Base-by-base conservation (phyloP, 1,284 basidiomycete genomes). In the Wallemia ichthyophaga region DNA sequence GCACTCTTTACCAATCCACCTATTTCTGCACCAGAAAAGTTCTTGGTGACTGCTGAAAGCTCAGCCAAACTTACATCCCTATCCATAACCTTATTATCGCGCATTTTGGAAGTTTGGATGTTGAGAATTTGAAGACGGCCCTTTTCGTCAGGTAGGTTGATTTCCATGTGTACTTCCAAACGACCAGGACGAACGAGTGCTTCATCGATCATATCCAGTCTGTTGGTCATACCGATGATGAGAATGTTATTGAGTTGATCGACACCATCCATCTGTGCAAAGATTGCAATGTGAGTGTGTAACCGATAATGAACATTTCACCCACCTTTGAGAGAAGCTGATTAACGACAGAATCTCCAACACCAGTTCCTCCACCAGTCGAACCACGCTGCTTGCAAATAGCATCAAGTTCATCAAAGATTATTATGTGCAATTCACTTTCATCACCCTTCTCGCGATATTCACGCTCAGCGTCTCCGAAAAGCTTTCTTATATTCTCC, bases 131-230 rank as follows among this genome's bases (percentile, higher is more conserved):
- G 94, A 58, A 78, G 73, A 25, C 94, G 85, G 58, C 94, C 94
- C 1, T 82, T 73, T 68, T 92, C 91, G 67, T 98, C 92, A 0
- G 94, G 94, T 1, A 98, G 75, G 2, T 88, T 94, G 63, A 99
- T 96, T 71, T 99, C 94, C 81, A 99, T 95, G 71, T 98, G 94
- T n/a, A 98, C 92, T 69, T 99, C 94, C 57, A 99, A 81, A 74
- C 94, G 89, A 60, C 94, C 94, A 1, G 94, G 92, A 66, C 94
- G 89, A 15, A 96, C 77, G 1, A 98, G 77, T 3, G 92, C 94
- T 68, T 98, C 94, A 67, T 99, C 94, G 66, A 99, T 96, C 91
- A 98, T 92, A 75, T 99, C 94, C 59, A 83, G 73, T 62, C 94
- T 82, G 71, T 99, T 98, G 59, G 94, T 99, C 94, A 98, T 98